Base-by-base conservation (phyloP, 441 rosid genomes). In the Gossypium trilobum region DNA sequence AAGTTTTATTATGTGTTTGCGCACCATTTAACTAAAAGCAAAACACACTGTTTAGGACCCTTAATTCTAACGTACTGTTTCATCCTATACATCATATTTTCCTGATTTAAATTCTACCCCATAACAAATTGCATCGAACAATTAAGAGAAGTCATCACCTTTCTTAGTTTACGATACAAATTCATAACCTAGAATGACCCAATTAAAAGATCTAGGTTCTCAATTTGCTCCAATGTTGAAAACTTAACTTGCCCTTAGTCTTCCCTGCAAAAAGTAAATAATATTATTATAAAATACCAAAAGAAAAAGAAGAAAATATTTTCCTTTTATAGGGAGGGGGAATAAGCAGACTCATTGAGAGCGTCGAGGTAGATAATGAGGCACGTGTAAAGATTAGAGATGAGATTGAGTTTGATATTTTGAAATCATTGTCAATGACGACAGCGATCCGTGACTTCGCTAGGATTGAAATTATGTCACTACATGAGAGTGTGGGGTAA, bases 191-290 rank as follows among this genome's bases (percentile, higher is more conserved):
- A 84, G 23, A 84, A 63, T 0, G 95, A 85, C 2, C 85, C 89
- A 6, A 63, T 65, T 69, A 86, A 91, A 68, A 79, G 80, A 68
- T 92, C 91, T n/a, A 95, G 99, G 75, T 89, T 92, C 85, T 94
- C 97, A 13, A 94, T 79, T 77, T 82, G 84, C 83, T 84, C 97
- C 71, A 92, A 72, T 2, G 91, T 91, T 5, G 84, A 79, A 71
- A 90, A 92, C 52, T 87, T 91, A 73, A 88, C 75, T 68, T 89
- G 96, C 48, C 85, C 94, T 66, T 81, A 79, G 10, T 90, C 97
- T 65, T 87, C 97, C 68, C 97, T 90, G 71, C 67, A 68, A 33
- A 67, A 36, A 58, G 44, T 1, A 48, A 8, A 27, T 4, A 7
- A 55, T 5, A 20, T 0, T 1, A 48, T 16, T 0, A 51, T 0